phyloP scores from a whole-genome alignment of 352 stramenopile species.

The Globisporangium iwayamae region DNA sequence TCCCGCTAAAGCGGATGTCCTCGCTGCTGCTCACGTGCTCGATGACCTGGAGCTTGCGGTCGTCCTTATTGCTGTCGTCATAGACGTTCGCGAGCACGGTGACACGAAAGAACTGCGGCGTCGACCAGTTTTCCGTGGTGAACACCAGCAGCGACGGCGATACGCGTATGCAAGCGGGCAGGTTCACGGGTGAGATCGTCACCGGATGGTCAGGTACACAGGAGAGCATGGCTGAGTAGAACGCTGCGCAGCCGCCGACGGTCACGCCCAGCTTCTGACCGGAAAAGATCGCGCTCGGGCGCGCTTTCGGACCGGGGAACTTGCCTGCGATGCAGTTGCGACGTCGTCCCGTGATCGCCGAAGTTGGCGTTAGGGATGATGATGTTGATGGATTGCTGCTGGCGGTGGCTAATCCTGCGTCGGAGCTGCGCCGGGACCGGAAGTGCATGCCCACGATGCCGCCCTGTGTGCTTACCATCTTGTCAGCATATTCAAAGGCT shows the following conservation, averaged over 20 bases:
- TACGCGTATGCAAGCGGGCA: conserved; percentile 47
- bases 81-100: conserved; percentile 27
- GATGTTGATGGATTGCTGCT: not conserved
- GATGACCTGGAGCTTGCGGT: conserved; percentile 29
- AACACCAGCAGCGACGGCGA: conserved; percentile 49
- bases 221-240: conserved; percentile 50
- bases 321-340: conserved; percentile 17
- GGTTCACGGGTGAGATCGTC: conserved; percentile 41
- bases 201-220: conserved; percentile 38
- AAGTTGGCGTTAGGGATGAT: not conserved
- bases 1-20: conserved; percentile 46
- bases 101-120: conserved; percentile 50
- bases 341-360: not conserved
- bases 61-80: conserved; percentile 22
- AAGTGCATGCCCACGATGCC: conserved; percentile 8
- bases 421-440: not conserved
- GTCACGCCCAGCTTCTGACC: conserved; percentile 32
- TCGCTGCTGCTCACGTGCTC: conserved; percentile 48
- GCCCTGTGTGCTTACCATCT: not conserved
- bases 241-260: conserved; percentile 38
- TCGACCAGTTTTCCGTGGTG: conserved; percentile 38
- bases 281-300: conserved; percentile 39
- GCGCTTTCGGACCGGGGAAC: conserved; percentile 12
- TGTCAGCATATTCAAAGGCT: not conserved
- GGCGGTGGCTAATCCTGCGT: not conserved